These are phyloP conservation scores for Petrea volubilis DNA, from an alignment of 257 asterid species.

Conservation along the genomic window DNA sequence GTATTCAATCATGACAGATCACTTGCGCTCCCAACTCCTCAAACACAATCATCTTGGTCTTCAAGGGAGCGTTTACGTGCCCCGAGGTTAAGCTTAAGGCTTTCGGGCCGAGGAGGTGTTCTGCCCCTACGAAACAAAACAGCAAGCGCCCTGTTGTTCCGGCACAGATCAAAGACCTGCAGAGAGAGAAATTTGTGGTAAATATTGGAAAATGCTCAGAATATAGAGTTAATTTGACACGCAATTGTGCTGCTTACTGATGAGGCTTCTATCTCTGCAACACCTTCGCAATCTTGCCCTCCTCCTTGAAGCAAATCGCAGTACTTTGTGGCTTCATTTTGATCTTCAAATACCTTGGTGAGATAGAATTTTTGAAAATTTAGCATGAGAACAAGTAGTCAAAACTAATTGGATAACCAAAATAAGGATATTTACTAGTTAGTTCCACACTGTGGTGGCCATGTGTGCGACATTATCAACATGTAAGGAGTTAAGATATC, in stretches of 20 bases:
- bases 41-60: constrained; percentile 55
- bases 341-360: constrained; percentile 82
- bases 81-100: constrained; percentile 73
- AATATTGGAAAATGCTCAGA: background rate
- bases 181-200: background rate
- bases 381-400: background rate
- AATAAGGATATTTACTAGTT: background rate
- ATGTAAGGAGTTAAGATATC: too few relatives aligned
- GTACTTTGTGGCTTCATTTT: constrained; percentile 83
- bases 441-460: too few relatives aligned
- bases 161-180: constrained; percentile 94
- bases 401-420: background rate
- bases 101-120: constrained; percentile 83
- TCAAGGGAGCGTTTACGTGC: constrained; percentile 89
- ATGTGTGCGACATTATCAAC: too few relatives aligned
- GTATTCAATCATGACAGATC: background rate
- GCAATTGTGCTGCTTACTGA: constrained; percentile 55
- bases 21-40: background rate
- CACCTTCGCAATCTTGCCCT: constrained; percentile 86
- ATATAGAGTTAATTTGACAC: background rate
- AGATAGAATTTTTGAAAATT: background rate
- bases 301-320: constrained; percentile 97
- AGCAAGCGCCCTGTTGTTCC: constrained; percentile 75
- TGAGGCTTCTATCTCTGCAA: constrained; percentile 94
- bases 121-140: constrained; percentile 80